These are phyloP conservation scores for Achaetomium macrosporum DNA, from an alignment of 2,329 filamentous ascomycete species.

Conservation along the genomic window DNA sequence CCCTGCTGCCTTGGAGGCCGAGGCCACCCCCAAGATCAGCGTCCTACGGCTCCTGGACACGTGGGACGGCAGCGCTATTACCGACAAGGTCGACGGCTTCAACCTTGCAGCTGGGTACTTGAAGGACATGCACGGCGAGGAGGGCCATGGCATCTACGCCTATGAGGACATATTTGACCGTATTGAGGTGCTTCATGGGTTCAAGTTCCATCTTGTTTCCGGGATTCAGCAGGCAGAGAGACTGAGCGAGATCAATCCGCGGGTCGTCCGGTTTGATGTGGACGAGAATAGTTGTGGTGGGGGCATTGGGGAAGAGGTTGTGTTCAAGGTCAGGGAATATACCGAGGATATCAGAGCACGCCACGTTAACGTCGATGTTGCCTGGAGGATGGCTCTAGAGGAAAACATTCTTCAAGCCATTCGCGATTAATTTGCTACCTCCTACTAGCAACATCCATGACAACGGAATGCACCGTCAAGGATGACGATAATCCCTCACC, in stretches of 20 bases:
- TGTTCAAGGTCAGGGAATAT: slow-evolving; percentile 2
- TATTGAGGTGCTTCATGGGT: neutral
- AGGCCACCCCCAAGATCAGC: no score
- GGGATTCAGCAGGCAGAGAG: neutral
- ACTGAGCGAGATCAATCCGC: neutral
- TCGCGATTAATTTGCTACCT: no score
- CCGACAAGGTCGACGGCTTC: neutral
- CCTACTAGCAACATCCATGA: no score
- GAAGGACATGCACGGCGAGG: neutral
- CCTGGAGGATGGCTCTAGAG: no score
- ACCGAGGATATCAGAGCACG: neutral
- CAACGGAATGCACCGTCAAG: no score
- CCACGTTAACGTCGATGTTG: no score
- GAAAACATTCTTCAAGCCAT: no score
- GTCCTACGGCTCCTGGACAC: neutral
- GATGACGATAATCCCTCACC: no score
- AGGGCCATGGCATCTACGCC: neutral
- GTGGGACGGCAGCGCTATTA: neutral
- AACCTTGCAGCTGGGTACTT: neutral
- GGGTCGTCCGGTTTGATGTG: neutral
- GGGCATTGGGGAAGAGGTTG: neutral
- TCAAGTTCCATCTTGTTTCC: neutral
- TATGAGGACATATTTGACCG: neutral
- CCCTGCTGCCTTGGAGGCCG: no score
- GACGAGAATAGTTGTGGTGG: neutral